Conservation (phyloP, 169 alveolate species). For the Pseudocohnilembus persalinus region DNA sequence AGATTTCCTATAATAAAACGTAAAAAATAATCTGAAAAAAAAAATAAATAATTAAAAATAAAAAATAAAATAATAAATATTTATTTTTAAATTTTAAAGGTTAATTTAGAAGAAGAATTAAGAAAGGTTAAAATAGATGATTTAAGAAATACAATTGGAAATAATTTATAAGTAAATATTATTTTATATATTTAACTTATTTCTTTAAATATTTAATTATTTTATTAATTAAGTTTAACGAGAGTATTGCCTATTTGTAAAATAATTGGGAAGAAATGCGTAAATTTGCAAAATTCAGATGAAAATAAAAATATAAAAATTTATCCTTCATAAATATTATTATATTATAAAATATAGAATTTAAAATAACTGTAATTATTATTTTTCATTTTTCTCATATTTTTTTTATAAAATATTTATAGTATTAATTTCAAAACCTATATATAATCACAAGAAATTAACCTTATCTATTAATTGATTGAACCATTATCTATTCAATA, state of each 20-base stretch:
- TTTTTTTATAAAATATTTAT: too few species aligned
- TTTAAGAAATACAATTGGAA: background rate
- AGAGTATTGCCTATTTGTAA: background rate
- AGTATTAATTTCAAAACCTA: too few species aligned
- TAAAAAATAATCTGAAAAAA: too few species aligned
- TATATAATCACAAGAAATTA: background rate
- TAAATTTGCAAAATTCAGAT: background rate
- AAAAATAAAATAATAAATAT: too few species aligned
- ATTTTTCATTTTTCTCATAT: background rate
- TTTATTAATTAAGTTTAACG: background rate
- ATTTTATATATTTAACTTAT: too few species aligned
- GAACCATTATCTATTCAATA: background rate
- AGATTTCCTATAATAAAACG: background rate
- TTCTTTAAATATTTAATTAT: background rate
- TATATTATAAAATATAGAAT: background rate
- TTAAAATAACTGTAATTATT: too few species aligned
- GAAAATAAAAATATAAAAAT: background rate
- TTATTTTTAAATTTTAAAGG: background rate
- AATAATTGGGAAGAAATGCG: background rate
- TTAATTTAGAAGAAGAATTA: background rate
- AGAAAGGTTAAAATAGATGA: background rate
- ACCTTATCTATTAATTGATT: background rate
- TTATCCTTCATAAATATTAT: too few species aligned
- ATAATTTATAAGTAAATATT: background rate
- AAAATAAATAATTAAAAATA: too few species aligned